phyloP scores from a whole-genome alignment of 192 early-diverging fungal species.

The Coemansia pectinata region DNA sequence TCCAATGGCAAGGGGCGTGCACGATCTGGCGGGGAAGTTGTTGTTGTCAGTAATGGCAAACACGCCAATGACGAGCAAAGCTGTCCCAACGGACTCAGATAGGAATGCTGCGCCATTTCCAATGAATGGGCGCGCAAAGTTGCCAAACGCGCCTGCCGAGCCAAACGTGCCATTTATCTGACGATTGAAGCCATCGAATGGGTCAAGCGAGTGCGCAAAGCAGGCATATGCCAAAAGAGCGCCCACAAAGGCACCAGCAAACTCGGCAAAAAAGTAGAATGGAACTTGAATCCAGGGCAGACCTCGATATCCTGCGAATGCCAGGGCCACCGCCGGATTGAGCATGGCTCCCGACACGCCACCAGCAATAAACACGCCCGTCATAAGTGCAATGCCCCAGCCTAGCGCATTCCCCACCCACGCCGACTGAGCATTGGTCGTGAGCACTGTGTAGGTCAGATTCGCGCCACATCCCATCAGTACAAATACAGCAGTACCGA shows the following conservation, averaged over 20 bases:
- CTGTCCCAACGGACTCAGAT: constrained; percentile 65
- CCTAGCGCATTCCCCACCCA: constrained; percentile 57
- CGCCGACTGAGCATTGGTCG: constrained; percentile 50
- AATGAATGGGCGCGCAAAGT: constrained; percentile 54
- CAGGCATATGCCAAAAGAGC: constrained; percentile 52
- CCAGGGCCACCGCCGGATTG: constrained; percentile 55
- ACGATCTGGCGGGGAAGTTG: constrained; percentile 55
- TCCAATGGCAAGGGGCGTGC: constrained; percentile 60
- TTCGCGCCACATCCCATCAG: constrained; percentile 52
- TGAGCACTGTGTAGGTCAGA: constrained; percentile 41
- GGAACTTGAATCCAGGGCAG: constrained; percentile 59
- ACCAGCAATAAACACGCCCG: constrained; percentile 48
- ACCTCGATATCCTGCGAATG: constrained; percentile 52
- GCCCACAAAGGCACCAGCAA: constrained; percentile 57
- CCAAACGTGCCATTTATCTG: constrained; percentile 40
- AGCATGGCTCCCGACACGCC: constrained; percentile 55
- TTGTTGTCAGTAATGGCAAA: constrained; percentile 61
- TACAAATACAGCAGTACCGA: constrained; percentile 52
- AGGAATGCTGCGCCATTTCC: constrained; percentile 53
- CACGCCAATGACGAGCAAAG: constrained; percentile 61
- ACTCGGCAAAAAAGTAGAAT: constrained; percentile 56
- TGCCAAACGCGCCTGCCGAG: constrained; percentile 52
- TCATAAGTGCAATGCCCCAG: constrained; percentile 56
- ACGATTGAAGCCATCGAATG: constrained; percentile 50
- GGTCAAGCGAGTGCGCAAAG: constrained; percentile 51